These are phyloP conservation scores for Botrytis deweyae DNA, from an alignment of 2,329 filamentous ascomycete genomes.

Conservation along the genomic window DNA sequence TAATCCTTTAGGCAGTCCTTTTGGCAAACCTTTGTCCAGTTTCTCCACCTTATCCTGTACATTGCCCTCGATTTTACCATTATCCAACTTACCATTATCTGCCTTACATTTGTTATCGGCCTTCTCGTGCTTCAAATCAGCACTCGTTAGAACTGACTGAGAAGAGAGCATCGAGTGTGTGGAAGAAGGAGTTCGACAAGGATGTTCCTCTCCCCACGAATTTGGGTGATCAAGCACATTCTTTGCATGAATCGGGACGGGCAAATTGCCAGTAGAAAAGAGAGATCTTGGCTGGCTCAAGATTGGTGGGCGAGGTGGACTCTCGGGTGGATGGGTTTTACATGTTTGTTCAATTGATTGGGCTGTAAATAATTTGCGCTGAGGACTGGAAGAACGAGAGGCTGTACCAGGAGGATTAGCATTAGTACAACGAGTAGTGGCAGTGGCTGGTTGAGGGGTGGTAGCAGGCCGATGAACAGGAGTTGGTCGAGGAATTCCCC, in stretches of 20 bases:
- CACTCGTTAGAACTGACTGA: background rate
- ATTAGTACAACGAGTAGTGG: background rate
- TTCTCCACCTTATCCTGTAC: constrained; percentile 1
- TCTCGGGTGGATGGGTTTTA: background rate
- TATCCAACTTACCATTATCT: background rate
- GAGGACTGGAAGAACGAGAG: background rate
- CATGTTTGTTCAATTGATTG: background rate
- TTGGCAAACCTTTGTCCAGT: background rate
- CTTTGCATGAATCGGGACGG: background rate
- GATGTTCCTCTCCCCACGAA: background rate
- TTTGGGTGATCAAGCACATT: constrained; percentile 4
- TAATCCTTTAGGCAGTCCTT: background rate
- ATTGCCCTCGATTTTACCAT: background rate
- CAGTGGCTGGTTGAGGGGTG: background rate
- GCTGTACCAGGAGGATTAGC: too few relatives aligned
- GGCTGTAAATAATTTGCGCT: background rate
- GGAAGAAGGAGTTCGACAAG: constrained; percentile 2
- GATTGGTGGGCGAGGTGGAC: background rate
- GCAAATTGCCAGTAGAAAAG: background rate
- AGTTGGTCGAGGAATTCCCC: background rate
- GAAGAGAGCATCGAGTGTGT: background rate
- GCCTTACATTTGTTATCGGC: background rate
- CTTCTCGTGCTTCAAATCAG: background rate
- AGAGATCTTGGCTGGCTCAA: constrained; percentile 9
- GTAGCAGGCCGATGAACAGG: background rate